A percentile compares a stretch with the other conserved stretches of the same genome.
Evolutionary conservation across 2,329 filamentous ascomycete species (phyloP).

Genomic region (Aaosphaeria arxii): DNA sequence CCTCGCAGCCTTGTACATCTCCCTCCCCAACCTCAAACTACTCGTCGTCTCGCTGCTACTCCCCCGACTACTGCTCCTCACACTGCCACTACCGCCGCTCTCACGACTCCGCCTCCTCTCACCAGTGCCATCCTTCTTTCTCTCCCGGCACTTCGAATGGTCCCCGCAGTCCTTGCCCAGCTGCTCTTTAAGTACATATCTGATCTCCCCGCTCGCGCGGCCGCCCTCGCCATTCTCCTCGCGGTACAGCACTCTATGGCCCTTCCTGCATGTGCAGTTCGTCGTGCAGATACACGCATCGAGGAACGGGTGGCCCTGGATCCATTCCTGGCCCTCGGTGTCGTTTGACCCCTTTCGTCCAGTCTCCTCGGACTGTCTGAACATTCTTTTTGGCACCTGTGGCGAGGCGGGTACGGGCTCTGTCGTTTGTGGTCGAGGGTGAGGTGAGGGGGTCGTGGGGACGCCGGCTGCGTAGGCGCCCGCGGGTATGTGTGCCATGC

Average conservation of each 20-base stretch:
- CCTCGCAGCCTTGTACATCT: background rate
- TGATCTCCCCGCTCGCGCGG: background rate
- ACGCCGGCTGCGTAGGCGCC: background rate
- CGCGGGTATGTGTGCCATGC: too few relatives aligned
- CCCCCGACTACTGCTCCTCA: too few relatives aligned
- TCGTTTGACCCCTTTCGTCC: background rate
- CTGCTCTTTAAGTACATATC: slow-evolving; percentile 15
- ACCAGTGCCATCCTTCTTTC: background rate
- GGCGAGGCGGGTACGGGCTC: background rate
- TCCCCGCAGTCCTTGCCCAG: slow-evolving; percentile 25
- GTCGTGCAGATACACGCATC: slow-evolving; percentile 29
- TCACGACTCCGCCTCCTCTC: background rate
- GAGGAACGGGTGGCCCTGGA: slow-evolving; percentile 19
- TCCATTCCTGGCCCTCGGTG: slow-evolving; percentile 17
- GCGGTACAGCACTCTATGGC: slow-evolving; percentile 22
- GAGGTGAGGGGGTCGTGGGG: background rate
- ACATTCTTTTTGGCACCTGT: background rate
- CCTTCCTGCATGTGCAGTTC: slow-evolving; percentile 24
- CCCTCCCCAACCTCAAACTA: background rate
- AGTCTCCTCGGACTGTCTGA: background rate
- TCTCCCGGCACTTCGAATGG: slow-evolving; percentile 11
- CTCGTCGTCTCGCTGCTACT: too few relatives aligned
- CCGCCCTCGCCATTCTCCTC: slow-evolving; percentile 1
- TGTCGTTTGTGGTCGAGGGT: background rate
- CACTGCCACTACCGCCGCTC: too few relatives aligned